Base-by-base conservation (phyloP, 345 rosid genomes). In the Hevea brasiliensis region DNA sequence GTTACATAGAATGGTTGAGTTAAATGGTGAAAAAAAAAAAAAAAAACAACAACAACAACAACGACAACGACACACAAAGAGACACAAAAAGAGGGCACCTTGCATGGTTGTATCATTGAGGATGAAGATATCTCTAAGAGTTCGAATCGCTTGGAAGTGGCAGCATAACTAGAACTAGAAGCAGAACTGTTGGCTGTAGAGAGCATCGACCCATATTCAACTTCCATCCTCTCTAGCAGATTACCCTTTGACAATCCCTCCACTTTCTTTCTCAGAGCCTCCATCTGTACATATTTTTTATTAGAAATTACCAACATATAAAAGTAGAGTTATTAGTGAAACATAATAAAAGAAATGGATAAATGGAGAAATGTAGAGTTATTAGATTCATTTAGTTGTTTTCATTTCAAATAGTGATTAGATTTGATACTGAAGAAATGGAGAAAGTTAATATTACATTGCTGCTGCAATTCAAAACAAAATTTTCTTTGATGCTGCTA, bases 191-290 rank as follows among this genome's bases (percentile, higher is more conserved):
- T 65, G 15, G 85, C 76, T 18, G 80, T 68, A 23, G 86, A 83
- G 62, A 85, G 79, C 75, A 83, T 79, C 24, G 85, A 77, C 27
- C 81, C 84, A 65, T 81, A 84, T 70, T 93, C 89, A 41, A 82
- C 84, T 69, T 85, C 83, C 86, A 87, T 84, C 81, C 80, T 85
- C 76, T 85, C 89, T 41, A 87, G 70, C 53, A 94, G 57, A 56
- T 70, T 72, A 1, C 90, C 93, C 71, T 78, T 87, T 2, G 97
- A 88, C 68, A 90, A 75, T 0, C 85, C 87, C 77, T 92, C 97
- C 91, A 94, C 87, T 80, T 83, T 92, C 73, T 85, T 87, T 75
- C 87, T 88, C 80, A 94, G 64, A 68, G 87, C 74, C 81, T 94
- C 97, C 61, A 90, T 87, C 98, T 92, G 86, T 75, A 26, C 64